phyloP scores from a whole-genome alignment of 257 asterid species.

The Solanum pimpinellifolium region DNA sequence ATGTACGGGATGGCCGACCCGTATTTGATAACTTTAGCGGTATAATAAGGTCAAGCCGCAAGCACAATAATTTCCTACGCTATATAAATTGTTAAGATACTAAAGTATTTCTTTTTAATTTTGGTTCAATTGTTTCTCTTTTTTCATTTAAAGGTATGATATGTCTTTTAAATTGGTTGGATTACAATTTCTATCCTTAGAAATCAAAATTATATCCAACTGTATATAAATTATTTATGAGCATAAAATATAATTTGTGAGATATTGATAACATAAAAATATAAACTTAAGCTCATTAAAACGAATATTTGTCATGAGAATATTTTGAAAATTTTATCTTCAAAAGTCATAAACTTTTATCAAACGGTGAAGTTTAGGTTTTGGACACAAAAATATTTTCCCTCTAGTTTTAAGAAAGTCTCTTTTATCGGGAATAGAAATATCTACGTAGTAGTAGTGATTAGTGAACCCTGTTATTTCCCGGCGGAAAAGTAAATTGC shows the following conservation, averaged over 20 bases:
- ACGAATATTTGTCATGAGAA: no score
- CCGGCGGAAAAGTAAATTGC: not conserved
- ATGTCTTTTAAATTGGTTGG: not conserved
- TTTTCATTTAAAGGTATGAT: no score
- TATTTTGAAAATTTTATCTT: no score
- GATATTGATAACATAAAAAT: no score
- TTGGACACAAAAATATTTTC: not conserved
- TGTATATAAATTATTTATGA: no score
- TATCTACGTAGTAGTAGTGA: not conserved
- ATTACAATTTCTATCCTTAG: not conserved
- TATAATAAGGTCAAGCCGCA: not conserved
- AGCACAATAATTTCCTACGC: not conserved
- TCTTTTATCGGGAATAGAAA: not conserved
- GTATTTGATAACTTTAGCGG: no score
- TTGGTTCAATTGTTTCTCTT: not conserved
- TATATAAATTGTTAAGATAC: not conserved
- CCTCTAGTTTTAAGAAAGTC: not conserved
- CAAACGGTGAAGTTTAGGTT: not conserved
- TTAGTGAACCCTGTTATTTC: not conserved
- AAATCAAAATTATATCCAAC: not conserved
- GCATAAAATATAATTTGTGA: no score
- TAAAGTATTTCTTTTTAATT: no score
- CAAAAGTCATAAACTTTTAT: no score
- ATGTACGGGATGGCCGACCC: not conserved
- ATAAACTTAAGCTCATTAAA: no score